These are phyloP conservation scores for Eremothecium coryli DNA, from an alignment of 1,139 yeast species.

Conservation along the genomic window DNA sequence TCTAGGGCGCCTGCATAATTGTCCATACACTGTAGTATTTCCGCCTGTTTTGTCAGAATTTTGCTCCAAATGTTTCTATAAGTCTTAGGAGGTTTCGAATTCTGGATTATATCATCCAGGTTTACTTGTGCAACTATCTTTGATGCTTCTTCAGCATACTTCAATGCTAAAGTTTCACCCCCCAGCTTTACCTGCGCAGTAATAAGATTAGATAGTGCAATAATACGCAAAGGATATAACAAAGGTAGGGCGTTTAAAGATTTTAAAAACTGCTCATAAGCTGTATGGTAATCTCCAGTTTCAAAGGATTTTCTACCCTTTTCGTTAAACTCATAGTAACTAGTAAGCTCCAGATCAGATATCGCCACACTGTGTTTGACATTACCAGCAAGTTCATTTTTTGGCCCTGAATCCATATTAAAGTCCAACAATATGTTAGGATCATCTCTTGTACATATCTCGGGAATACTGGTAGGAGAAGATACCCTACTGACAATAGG, in stretches of 20 bases:
- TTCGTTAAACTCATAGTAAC: slow-evolving; percentile 41
- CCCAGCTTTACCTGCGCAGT: slow-evolving; percentile 65
- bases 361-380: too few species aligned
- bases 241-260: slow-evolving; percentile 58
- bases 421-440: neutral
- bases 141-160: slow-evolving; percentile 50
- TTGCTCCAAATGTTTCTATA: slow-evolving; percentile 68
- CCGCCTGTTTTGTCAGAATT: slow-evolving; percentile 63
- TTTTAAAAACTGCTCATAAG: slow-evolving; percentile 50
- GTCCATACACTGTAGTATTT: slow-evolving; percentile 73
- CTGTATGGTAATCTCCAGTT: slow-evolving; percentile 72
- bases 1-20: slow-evolving; percentile 53
- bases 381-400: too few species aligned
- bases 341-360: slow-evolving; percentile 26
- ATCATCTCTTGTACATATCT: too few species aligned
- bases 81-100: slow-evolving; percentile 45
- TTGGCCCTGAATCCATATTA: neutral
- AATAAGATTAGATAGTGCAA: slow-evolving; percentile 71
- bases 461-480: too few species aligned
- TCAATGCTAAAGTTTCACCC: slow-evolving; percentile 54
- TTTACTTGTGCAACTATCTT: slow-evolving; percentile 41
- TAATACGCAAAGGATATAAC: slow-evolving; percentile 56
- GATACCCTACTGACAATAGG: too few species aligned
- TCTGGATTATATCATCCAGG: slow-evolving; percentile 26
- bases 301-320: slow-evolving; percentile 58